These are phyloP conservation scores for Termitomyces sp. DNA, from an alignment of 768 basidiomycete genomes.

Conservation along the genomic window DNA sequence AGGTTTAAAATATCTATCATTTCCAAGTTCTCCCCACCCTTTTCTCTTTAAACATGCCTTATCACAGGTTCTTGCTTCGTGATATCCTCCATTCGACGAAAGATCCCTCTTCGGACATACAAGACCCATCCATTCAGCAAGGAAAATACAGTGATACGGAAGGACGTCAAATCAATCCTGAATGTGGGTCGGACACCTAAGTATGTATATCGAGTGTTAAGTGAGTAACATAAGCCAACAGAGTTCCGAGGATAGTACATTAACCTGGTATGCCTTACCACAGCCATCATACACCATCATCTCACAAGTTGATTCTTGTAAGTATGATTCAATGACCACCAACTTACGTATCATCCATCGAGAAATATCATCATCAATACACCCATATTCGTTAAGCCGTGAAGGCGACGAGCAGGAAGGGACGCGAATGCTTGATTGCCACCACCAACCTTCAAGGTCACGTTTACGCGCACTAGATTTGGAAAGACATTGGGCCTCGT, in stretches of 20 bases:
- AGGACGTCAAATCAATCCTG: neutral
- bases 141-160: neutral
- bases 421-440: neutral
- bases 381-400: neutral
- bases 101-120: neutral
- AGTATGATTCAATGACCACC: neutral
- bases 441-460: neutral
- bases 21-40: neutral
- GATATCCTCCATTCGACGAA: neutral
- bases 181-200: neutral
- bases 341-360: neutral
- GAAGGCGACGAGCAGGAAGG: neutral
- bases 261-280: neutral
- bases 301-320: neutral
- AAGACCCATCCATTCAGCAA: neutral
- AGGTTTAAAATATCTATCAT: neutral
- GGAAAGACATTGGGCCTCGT: constrained; percentile 1
- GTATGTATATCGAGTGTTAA: neutral
- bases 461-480: neutral
- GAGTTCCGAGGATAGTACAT: neutral
- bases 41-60: too few species aligned
- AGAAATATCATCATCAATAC: neutral
- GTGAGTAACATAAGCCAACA: neutral
- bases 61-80: too few species aligned
- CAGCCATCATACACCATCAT: neutral